phyloP scores from a whole-genome alignment of 768 basidiomycete species.

The Amyloporia xantha region DNA sequence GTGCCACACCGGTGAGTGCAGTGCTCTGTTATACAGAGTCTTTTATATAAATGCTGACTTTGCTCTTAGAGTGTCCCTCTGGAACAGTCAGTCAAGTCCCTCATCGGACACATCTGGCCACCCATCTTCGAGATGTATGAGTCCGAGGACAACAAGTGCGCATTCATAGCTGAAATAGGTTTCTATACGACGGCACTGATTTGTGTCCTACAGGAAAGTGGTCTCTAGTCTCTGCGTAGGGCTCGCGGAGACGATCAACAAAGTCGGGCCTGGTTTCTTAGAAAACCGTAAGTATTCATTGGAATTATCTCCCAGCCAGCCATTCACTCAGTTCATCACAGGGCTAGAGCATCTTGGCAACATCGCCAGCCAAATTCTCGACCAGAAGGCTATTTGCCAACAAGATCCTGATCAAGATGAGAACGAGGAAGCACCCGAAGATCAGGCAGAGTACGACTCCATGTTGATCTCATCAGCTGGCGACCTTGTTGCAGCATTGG shows the following conservation, averaged over 20 bases:
- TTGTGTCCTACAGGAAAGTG: slow-evolving; percentile 55
- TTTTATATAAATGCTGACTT: neutral
- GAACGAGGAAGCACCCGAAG: slow-evolving; percentile 76
- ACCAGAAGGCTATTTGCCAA: slow-evolving; percentile 94
- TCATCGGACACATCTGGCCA: slow-evolving; percentile 68
- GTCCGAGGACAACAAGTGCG: slow-evolving; percentile 91
- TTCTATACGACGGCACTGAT: slow-evolving; percentile 19
- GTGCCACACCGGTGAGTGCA: slow-evolving; percentile 51
- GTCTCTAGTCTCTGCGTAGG: slow-evolving; percentile 83
- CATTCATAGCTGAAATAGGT: slow-evolving; percentile 12
- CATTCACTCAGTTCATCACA: slow-evolving; percentile 20
- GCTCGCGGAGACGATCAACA: slow-evolving; percentile 87
- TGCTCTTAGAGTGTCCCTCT: slow-evolving; percentile 32
- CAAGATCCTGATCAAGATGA: slow-evolving; percentile 93
- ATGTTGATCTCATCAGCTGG: slow-evolving; percentile 91
- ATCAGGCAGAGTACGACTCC: slow-evolving; percentile 94
- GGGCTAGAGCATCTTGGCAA: slow-evolving; percentile 73
- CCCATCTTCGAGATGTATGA: slow-evolving; percentile 85
- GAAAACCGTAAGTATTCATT: slow-evolving; percentile 54
- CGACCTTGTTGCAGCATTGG: slow-evolving; percentile 88
- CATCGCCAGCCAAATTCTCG: slow-evolving; percentile 79
- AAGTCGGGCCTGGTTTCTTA: slow-evolving; percentile 83
- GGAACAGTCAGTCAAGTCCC: slow-evolving; percentile 65
- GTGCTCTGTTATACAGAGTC: neutral
- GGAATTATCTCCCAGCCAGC: slow-evolving; percentile 6